Conservation (phyloP, 768 basidiomycete genomes). For the Boletus fagicola region DNA sequence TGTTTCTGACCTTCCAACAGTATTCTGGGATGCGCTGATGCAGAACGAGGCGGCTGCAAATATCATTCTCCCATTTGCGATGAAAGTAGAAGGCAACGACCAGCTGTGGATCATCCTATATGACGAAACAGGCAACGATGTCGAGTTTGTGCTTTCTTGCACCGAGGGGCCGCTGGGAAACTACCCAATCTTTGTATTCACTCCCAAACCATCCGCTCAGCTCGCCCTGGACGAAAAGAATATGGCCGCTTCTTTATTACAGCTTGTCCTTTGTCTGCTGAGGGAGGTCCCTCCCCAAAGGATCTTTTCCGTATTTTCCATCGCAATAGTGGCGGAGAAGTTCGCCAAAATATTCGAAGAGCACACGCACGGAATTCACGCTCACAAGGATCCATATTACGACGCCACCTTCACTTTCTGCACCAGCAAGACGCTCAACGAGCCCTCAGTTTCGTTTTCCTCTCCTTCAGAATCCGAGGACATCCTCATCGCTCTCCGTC, state of each 20-base stretch:
- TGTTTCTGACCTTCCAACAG: slow-evolving; percentile 17
- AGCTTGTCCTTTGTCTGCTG: slow-evolving; percentile 42
- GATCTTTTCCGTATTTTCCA: slow-evolving; percentile 67
- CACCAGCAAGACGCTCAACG: slow-evolving; percentile 42
- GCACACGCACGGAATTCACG: slow-evolving; percentile 25
- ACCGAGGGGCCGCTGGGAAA: slow-evolving; percentile 52
- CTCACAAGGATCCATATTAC: slow-evolving; percentile 51
- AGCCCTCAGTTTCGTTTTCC: not conserved
- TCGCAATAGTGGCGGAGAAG: slow-evolving; percentile 40
- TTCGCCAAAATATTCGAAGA: slow-evolving; percentile 52
- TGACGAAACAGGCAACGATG: slow-evolving; percentile 8
- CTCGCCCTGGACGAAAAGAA: slow-evolving; percentile 33
- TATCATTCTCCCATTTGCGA: slow-evolving; percentile 41
- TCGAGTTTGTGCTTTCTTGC: slow-evolving; percentile 53
- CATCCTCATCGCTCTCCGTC: slow-evolving; percentile 30
- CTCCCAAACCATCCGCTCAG: slow-evolving; percentile 38
- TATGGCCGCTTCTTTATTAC: slow-evolving; percentile 40
- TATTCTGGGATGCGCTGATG: slow-evolving; percentile 33
- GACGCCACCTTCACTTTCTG: slow-evolving; percentile 57
- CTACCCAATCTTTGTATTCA: slow-evolving; percentile 69
- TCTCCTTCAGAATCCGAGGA: slow-evolving; percentile 11
- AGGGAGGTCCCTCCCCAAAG: slow-evolving; percentile 37
- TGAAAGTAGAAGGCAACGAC: slow-evolving; percentile 8
- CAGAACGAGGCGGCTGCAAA: slow-evolving; percentile 38
- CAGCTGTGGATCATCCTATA: slow-evolving; percentile 36